phyloP scores from a whole-genome alignment of 1,139 yeast genomes.

The Scheffersomyces quercinus region DNA sequence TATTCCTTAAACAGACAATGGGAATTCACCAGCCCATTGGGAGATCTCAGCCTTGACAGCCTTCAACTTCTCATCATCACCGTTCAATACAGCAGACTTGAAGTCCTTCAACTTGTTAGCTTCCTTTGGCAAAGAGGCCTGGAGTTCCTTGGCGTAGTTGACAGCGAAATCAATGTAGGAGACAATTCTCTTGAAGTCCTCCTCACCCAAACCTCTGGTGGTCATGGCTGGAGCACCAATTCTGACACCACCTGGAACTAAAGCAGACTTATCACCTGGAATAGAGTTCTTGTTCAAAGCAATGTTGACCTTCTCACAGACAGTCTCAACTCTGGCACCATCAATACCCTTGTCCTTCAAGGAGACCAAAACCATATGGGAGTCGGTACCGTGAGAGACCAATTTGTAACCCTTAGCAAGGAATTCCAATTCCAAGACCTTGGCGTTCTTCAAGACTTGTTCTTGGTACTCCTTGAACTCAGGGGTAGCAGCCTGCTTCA shows the following conservation, averaged over 20 bases:
- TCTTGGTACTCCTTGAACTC: constrained; percentile 90
- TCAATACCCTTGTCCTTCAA: constrained; percentile 88
- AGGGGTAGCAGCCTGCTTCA: constrained; percentile 90
- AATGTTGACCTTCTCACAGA: constrained; percentile 91
- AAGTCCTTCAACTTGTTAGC: constrained; percentile 94
- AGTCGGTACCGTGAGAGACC: constrained; percentile 94
- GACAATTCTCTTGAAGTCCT: constrained; percentile 82
- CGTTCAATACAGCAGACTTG: constrained; percentile 74
- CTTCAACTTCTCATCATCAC: constrained; percentile 62
- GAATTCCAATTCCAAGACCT: constrained; percentile 77
- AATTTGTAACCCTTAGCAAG: constrained; percentile 70
- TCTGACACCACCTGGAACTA: constrained; percentile 97
- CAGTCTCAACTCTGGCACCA: constrained; percentile 96
- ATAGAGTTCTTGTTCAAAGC: constrained; percentile 97
- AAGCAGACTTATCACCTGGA: constrained; percentile 97
- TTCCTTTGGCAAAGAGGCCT: constrained; percentile 73
- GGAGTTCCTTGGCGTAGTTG: constrained; percentile 73
- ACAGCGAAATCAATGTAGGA: constrained; percentile 83
- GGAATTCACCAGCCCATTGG: constrained; percentile 92
- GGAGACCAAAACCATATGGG: constrained; percentile 91
- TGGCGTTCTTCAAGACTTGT: constrained; percentile 87
- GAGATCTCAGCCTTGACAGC: constrained; percentile 76
- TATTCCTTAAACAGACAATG: constrained; percentile 66
- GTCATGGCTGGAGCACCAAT: constrained; percentile 99
- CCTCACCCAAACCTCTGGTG: constrained; percentile 90